These are phyloP conservation scores for Metschnikowia matae DNA, from an alignment of 805 yeast species.

Conservation along the genomic window DNA sequence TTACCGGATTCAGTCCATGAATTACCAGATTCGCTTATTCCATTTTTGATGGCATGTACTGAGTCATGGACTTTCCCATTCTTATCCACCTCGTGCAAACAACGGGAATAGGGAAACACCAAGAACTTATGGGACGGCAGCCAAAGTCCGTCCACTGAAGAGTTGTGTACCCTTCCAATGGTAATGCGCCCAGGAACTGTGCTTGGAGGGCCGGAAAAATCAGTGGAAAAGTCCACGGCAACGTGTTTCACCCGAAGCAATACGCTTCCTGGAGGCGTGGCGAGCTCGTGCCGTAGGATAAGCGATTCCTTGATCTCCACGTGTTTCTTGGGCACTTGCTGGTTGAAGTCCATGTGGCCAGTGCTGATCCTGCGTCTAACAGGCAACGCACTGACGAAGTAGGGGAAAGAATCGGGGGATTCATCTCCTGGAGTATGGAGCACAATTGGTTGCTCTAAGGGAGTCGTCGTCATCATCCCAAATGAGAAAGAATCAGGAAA, in stretches of 20 bases:
- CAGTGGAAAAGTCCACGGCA: slow-evolving; percentile 12
- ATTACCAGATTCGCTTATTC: not conserved
- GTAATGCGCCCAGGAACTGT: slow-evolving; percentile 35
- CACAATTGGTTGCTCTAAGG: not conserved
- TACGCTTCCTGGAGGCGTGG: slow-evolving; percentile 3
- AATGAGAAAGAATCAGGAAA: not conserved
- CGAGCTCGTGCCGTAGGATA: slow-evolving; percentile 10
- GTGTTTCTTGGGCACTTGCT: too few relatives aligned
- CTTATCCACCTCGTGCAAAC: slow-evolving; percentile 21
- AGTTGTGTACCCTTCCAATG: slow-evolving; percentile 25
- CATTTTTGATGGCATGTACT: too few relatives aligned
- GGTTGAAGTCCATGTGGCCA: not conserved
- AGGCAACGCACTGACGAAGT: not conserved
- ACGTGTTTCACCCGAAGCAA: slow-evolving; percentile 16
- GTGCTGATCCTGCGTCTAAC: not conserved
- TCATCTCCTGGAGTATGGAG: not conserved
- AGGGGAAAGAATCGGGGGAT: not conserved
- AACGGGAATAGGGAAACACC: slow-evolving; percentile 34
- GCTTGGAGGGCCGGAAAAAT: slow-evolving; percentile 1
- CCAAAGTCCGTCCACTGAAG: slow-evolving; percentile 12
- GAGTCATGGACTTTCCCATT: too few relatives aligned
- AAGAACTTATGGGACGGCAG: slow-evolving; percentile 13
- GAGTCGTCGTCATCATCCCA: not conserved
- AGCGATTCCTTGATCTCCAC: slow-evolving; percentile 8
- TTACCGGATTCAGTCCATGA: not conserved